These are phyloP conservation scores for Cyclotella atomus DNA, from an alignment of 108 stramenopile species.

Conservation along the genomic window DNA sequence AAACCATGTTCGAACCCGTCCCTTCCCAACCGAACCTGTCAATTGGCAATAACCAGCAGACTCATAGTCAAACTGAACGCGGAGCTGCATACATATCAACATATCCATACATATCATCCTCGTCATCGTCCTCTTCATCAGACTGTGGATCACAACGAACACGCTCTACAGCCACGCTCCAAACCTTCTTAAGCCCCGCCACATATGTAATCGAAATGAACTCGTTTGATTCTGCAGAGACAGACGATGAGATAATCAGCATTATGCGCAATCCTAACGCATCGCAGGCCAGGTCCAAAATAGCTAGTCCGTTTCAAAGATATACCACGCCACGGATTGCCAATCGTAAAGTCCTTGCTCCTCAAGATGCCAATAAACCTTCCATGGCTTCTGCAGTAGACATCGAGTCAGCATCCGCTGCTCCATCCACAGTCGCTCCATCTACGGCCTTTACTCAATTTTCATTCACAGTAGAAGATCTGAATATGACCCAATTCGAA, in stretches of 20 bases:
- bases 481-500: background rate
- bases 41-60: too few relatives aligned
- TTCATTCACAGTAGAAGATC: background rate
- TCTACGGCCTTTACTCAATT: background rate
- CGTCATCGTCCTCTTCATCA: background rate
- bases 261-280: background rate
- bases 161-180: background rate
- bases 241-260: background rate
- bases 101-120: constrained; percentile 3
- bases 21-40: too few relatives aligned
- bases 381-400: background rate
- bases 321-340: constrained; percentile 5
- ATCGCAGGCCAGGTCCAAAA: background rate
- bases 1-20: background rate
- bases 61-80: background rate
- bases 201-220: background rate
- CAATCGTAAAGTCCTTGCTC: constrained; percentile 9
- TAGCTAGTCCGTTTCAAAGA: background rate
- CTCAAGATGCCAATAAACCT: background rate
- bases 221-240: background rate
- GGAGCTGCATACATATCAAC: background rate
- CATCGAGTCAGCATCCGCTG: background rate
- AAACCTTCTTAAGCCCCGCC: background rate
- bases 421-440: background rate
- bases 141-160: background rate